Evolutionary conservation across 768 basidiomycete genomes (phyloP).

Genomic region (Lepiota venenata): DNA sequence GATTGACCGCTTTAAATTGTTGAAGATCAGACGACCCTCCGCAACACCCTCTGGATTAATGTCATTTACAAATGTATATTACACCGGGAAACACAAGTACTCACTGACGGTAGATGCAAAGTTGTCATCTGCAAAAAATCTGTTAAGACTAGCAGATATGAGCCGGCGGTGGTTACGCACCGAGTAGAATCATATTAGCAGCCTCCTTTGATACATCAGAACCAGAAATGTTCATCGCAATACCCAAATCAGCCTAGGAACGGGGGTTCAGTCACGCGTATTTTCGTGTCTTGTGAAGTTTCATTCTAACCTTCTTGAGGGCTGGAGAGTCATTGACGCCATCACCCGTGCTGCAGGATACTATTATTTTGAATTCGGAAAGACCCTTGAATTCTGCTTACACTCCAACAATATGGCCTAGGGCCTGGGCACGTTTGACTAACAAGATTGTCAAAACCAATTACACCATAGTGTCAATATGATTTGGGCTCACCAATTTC

Average conservation of each 20-base stretch:
- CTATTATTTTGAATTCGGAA: neutral
- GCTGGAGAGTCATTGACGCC: conserved; percentile 74
- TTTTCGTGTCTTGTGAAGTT: neutral
- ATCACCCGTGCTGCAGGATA: conserved; percentile 54
- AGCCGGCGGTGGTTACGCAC: conserved; percentile 25
- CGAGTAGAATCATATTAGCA: conserved; percentile 70
- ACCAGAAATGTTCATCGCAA: conserved; percentile 74
- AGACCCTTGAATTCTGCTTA: conserved; percentile 28
- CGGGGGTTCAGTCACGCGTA: neutral
- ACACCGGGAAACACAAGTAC: conserved; percentile 20
- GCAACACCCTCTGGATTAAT: conserved; percentile 52
- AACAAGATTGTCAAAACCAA: neutral
- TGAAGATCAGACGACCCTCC: conserved; percentile 68
- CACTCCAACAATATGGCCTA: conserved; percentile 73
- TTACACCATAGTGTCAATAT: neutral
- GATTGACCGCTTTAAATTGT: conserved; percentile 68
- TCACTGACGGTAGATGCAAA: conserved; percentile 69
- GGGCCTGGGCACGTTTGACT: conserved; percentile 71
- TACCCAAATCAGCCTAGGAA: conserved; percentile 62
- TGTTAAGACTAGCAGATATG: neutral
- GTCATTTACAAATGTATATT: neutral
- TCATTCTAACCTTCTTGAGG: conserved; percentile 45
- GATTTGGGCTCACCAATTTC: conserved; percentile 51
- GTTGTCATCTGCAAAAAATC: conserved; percentile 51
- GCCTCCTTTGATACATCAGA: conserved; percentile 75